Evolutionary conservation across 257 asterid genomes (phyloP).

Genomic region (Fraxinus cuspidata): DNA sequence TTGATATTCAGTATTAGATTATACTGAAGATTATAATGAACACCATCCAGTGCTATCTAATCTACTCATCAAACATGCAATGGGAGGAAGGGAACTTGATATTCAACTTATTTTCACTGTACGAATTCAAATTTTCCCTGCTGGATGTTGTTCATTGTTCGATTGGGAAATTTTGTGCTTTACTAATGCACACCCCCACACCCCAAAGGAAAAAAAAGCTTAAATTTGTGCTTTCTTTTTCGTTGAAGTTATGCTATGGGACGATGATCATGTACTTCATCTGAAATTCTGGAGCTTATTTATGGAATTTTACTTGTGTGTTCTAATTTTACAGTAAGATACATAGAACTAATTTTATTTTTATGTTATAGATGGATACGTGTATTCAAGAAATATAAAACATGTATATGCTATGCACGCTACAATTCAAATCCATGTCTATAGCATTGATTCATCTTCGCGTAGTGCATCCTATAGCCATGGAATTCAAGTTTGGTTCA

Average conservation of each 20-base stretch:
- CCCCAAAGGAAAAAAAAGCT: not conserved
- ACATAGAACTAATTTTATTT: too few relatives aligned
- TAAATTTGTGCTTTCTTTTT: not conserved
- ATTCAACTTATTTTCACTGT: not conserved
- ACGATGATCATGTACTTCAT: not conserved
- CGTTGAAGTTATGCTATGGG: not conserved
- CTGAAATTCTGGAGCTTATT: not conserved
- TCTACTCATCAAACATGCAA: not conserved
- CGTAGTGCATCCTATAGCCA: not conserved
- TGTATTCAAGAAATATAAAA: too few relatives aligned
- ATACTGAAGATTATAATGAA: too few relatives aligned
- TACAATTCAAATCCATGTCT: not conserved
- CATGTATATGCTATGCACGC: too few relatives aligned
- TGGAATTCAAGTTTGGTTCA: not conserved
- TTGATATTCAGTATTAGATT: not conserved
- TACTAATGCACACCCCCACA: not conserved
- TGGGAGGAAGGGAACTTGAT: not conserved
- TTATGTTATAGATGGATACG: too few relatives aligned
- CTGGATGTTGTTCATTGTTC: not conserved
- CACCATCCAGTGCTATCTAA: not conserved
- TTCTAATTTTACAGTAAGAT: not conserved
- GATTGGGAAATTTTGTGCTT: too few relatives aligned
- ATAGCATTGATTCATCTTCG: not conserved
- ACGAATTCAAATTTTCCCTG: not conserved
- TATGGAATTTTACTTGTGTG: not conserved